Percentiles rank a stretch among this genome's conserved stretches.
These are phyloP conservation scores for Suhomyces sp. DNA, from an alignment of 805 yeast species.

Conservation along the genomic window DNA sequence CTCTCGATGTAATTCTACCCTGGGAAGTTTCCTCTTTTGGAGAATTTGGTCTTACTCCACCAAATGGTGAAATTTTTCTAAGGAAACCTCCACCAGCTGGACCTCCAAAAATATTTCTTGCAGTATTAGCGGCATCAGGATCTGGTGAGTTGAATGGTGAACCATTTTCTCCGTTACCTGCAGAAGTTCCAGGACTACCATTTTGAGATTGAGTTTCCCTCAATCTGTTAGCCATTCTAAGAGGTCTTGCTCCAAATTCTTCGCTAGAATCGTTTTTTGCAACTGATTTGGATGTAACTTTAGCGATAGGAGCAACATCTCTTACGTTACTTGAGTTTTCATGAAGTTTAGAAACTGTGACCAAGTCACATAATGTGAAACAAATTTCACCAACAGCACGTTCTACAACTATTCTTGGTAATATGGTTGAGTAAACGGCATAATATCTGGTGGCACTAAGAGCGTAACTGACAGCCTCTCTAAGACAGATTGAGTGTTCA, in stretches of 20 bases:
- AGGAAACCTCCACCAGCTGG: conserved; percentile 11
- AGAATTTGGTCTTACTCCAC: conserved; percentile 7
- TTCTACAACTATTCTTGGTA: conserved; percentile 72
- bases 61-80: conserved; percentile 15
- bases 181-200: neutral
- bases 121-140: neutral
- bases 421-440: conserved; percentile 57
- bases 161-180: neutral
- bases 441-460: conserved; percentile 77
- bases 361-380: conserved; percentile 61
- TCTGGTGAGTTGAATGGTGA: conserved; percentile 3
- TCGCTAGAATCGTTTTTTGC: conserved; percentile 3
- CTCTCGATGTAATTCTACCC: neutral
- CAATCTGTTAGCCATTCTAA: conserved; percentile 63
- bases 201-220: conserved; percentile 16
- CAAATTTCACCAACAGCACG: conserved; percentile 74
- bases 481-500: conserved; percentile 49
- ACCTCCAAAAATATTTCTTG: conserved; percentile 4
- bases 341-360: conserved; percentile 52
- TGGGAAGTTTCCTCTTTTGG: neutral
- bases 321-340: conserved; percentile 10
- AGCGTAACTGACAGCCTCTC: conserved; percentile 69
- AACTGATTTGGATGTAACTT: conserved; percentile 2
- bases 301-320: conserved; percentile 5
- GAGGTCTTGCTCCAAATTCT: conserved; percentile 57